These are phyloP conservation scores for Ochetophila trinervis DNA, from an alignment of 306 rosid species.

Conservation along the genomic window DNA sequence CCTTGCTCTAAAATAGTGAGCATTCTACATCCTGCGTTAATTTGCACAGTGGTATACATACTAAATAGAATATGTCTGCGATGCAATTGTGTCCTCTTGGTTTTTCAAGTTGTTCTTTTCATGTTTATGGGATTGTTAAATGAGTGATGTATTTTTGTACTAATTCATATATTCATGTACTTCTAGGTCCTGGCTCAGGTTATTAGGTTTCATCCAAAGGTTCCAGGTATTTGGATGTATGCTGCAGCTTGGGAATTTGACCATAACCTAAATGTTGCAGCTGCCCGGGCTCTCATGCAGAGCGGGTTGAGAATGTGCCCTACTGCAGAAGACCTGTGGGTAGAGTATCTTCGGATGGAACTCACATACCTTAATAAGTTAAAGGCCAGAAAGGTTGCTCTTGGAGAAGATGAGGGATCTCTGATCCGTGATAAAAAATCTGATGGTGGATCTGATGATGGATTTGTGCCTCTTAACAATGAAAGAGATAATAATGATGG, in stretches of 20 bases:
- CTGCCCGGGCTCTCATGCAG: conserved; percentile 90
- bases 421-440: conserved; percentile 36
- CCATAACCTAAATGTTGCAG: conserved; percentile 64
- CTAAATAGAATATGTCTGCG: not conserved
- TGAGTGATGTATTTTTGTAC: too few species aligned
- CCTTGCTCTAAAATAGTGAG: not conserved
- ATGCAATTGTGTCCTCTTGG: too few species aligned
- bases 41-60: not conserved
- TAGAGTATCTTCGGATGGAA: conserved; percentile 94
- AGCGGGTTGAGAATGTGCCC: conserved; percentile 80
- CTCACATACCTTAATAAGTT: conserved; percentile 80
- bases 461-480: conserved; percentile 61
- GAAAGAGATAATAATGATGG: conserved; percentile 33
- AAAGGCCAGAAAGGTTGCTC: conserved; percentile 88
- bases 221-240: conserved; percentile 86
- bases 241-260: conserved; percentile 99
- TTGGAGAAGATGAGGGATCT: conserved; percentile 81
- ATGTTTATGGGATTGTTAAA: too few species aligned
- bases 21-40: not conserved
- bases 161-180: too few species aligned
- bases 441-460: conserved; percentile 48
- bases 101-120: too few species aligned
- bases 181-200: conserved; percentile 67
- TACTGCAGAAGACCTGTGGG: conserved; percentile 82
- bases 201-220: conserved; percentile 83